Evolutionary conservation across 345 rosid species (phyloP), one percentile per base, ranked within the genome.

Genomic region (Citrus hindsii): DNA sequence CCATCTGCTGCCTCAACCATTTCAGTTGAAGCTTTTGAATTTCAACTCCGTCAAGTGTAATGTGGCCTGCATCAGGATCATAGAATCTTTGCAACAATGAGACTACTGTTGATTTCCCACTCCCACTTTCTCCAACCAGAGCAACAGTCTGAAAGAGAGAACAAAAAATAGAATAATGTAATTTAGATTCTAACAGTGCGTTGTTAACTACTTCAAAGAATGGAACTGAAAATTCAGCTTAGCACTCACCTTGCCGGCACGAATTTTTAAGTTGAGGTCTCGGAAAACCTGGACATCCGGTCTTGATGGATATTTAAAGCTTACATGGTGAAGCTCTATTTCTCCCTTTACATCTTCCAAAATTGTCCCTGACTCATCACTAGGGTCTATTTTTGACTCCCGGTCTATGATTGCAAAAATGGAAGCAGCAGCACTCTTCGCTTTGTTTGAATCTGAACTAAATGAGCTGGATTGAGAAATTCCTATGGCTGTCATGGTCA

Each of bases 1-100:
- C 97, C 82, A 91, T 92, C 73, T 91, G 95, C 78, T 89, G 92
- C 76, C 98, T 88, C 78, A 91, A 37, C 98, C 98, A 94, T 81
- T 79, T 90, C 33, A 94, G 74, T 42, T 87, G 88, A 40, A 94
- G 82, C 14, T 75, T 86, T 78, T 85, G 86, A 58, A 92, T 91
- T 71, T 91, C 90, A 46, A 88, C 85, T 28, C 98, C 92, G 56
- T 92, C 98, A 3, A 94, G 87, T 46, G 88, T 91, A 35, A 92
- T 89, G 19, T 51, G 85, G 59, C 98, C 98, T 1, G 96, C 86
- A 61, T 94, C 94, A 14, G 92, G 93, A 82, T 92, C 91, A 33
- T 94, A 92, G 76, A 92, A 94, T 60, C 98, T 83, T 73, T 91
- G 97, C 85, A 94, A 25, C 80, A 92, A 73, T 0, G 98, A 79